Conservation (phyloP, 129 eudicot species). For the Saussurea involucrata region DNA sequence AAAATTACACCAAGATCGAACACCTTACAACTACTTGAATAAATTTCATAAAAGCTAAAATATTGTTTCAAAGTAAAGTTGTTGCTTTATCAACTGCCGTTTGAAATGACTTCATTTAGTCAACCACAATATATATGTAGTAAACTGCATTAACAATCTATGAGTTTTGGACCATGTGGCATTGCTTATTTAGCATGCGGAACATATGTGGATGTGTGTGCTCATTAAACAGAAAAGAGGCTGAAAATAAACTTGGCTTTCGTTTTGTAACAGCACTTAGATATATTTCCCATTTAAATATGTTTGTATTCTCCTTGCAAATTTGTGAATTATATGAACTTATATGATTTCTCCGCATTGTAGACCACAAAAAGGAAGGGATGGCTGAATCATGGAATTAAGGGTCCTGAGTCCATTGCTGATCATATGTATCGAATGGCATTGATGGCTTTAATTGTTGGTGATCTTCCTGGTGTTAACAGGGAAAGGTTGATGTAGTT, state of each 20-base stretch:
- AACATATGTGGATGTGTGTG: background rate
- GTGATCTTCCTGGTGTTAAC: conserved; percentile 73
- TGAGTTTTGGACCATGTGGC: background rate
- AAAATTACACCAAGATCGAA: background rate
- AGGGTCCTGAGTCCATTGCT: conserved; percentile 91
- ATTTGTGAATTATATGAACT: background rate
- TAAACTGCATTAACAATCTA: background rate
- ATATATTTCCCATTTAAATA: background rate
- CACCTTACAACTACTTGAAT: background rate
- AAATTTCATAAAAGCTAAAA: background rate
- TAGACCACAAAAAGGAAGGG: conserved; percentile 93
- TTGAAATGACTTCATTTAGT: background rate
- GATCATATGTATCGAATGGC: conserved; percentile 98
- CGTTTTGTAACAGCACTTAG: background rate
- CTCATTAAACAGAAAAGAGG: background rate
- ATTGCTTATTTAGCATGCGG: conserved; percentile 5
- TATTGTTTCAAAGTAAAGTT: background rate
- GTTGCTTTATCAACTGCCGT: background rate
- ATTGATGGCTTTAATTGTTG: conserved; percentile 82
- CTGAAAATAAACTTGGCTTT: background rate
- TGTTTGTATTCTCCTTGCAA: background rate
- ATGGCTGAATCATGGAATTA: conserved; percentile 85
- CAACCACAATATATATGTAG: background rate
- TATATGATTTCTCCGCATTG: conserved; percentile 9
- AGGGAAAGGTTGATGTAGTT: conserved; percentile 68